A percentile compares a stretch with the other conserved stretches of the same genome.
These are phyloP conservation scores for Fusarium solani-melongenae DNA, from an alignment of 2,329 filamentous ascomycete genomes.

Conservation along the genomic window DNA sequence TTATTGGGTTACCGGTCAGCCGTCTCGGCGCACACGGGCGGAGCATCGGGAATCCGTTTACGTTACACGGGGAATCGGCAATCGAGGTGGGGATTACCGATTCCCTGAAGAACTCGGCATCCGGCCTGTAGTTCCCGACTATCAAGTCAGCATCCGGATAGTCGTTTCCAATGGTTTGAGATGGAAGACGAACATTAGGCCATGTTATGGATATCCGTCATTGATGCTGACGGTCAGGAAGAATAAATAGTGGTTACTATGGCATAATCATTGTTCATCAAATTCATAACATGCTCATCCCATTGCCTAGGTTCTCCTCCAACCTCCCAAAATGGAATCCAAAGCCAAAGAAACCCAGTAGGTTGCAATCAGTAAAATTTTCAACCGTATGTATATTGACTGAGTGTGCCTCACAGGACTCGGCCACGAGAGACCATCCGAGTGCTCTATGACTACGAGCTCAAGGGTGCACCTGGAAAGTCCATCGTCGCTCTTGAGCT, in stretches of 20 bases:
- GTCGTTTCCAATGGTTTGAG: not conserved
- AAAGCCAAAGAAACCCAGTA: not conserved
- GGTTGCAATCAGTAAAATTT: rapidly evolving
- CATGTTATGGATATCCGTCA: not conserved
- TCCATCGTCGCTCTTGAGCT: slow-evolving; percentile 24
- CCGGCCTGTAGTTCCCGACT: not conserved
- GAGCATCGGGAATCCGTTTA: not conserved
- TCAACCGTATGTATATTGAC: rapidly evolving
- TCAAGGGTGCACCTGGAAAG: slow-evolving; percentile 25
- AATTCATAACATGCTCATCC: not conserved
- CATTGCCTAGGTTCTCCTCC: not conserved
- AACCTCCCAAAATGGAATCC: not conserved
- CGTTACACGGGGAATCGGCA: not conserved
- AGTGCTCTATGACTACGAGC: slow-evolving; percentile 21
- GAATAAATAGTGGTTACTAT: not conserved
- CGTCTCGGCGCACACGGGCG: not conserved
- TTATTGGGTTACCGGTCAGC: not conserved
- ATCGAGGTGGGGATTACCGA: not conserved
- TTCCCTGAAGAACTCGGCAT: not conserved
- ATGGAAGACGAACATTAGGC: not conserved
- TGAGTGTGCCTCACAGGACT: not conserved
- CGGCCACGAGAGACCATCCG: slow-evolving; percentile 29
- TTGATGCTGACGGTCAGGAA: not conserved
- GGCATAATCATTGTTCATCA: not conserved
- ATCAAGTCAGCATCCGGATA: not conserved